phyloP scores from a whole-genome alignment of 352 stramenopile species.

The Saprolegnia parasitica region DNA sequence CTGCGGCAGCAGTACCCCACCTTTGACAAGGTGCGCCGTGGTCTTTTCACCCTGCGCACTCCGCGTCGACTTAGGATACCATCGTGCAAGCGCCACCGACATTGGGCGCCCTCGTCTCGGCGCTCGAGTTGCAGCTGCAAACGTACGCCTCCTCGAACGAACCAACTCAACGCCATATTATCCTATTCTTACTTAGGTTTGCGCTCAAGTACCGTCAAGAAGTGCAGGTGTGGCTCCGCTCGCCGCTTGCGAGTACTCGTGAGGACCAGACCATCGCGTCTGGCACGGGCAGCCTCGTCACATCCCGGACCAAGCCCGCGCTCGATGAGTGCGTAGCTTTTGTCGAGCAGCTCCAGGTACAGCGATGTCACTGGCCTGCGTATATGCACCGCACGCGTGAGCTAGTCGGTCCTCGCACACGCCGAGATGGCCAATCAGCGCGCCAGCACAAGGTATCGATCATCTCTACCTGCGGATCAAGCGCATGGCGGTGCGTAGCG shows the following conservation, averaged over 20 bases:
- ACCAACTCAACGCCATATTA: too few species aligned
- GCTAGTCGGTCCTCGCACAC: not conserved
- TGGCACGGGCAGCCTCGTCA: not conserved
- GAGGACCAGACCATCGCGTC: not conserved
- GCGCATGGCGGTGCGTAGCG: too few species aligned
- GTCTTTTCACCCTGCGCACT: too few species aligned
- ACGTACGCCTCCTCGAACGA: not conserved
- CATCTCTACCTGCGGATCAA: too few species aligned
- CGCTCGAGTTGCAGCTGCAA: not conserved
- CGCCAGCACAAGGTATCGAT: too few species aligned
- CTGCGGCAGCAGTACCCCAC: not conserved
- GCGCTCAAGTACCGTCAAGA: slow-evolving; percentile 4
- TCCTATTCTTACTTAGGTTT: too few species aligned
- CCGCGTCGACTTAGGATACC: not conserved
- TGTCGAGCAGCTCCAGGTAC: slow-evolving; percentile 3
- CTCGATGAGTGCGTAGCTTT: not conserved
- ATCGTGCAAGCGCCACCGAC: not conserved
- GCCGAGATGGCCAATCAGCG: not conserved
- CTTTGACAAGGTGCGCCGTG: not conserved
- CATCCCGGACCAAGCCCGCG: not conserved
- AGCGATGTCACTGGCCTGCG: too few species aligned
- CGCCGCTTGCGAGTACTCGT: not conserved
- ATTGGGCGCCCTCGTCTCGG: not conserved
- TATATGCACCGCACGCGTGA: too few species aligned
- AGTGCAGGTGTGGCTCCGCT: not conserved